Conservation (phyloP, 116 monocot species). For the Trichopus zeylanicus region DNA sequence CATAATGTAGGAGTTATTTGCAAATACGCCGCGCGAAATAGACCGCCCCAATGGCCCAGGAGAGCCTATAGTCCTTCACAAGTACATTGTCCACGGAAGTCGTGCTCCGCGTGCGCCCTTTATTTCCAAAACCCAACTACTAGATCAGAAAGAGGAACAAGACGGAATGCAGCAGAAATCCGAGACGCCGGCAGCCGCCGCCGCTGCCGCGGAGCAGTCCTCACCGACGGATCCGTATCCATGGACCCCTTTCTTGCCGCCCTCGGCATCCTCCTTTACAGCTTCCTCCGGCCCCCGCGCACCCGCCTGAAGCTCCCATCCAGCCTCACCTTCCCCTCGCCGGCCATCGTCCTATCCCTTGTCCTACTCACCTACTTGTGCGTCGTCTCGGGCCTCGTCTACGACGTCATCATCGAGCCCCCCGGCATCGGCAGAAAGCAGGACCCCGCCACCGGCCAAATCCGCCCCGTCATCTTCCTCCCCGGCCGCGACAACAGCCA, state of each 20-base stretch:
- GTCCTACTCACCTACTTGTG: constrained; percentile 87
- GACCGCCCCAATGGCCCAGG: no score
- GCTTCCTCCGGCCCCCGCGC: constrained; percentile 79
- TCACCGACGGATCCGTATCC: no score
- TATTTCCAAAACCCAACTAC: no score
- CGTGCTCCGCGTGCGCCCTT: no score
- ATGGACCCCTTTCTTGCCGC: constrained; percentile 50
- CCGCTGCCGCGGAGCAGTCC: neutral
- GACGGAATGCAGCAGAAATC: neutral
- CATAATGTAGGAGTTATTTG: no score
- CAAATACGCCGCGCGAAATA: no score
- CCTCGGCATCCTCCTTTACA: constrained; percentile 62
- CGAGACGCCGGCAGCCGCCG: neutral
- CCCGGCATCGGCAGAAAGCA: constrained; percentile 86
- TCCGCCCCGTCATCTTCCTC: constrained; percentile 79
- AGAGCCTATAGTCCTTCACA: no score
- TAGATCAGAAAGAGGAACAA: no score
- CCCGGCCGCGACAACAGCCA: constrained; percentile 84
- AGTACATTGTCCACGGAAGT: no score
- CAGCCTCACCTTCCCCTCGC: constrained; percentile 43
- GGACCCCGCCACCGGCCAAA: constrained; percentile 52
- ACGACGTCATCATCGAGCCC: constrained; percentile 95
- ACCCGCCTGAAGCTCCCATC: constrained; percentile 65
- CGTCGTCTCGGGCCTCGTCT: constrained; percentile 83
- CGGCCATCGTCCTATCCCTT: constrained; percentile 61